Base-by-base conservation (phyloP, 768 basidiomycete species). In the Cantharellus anzutake region DNA sequence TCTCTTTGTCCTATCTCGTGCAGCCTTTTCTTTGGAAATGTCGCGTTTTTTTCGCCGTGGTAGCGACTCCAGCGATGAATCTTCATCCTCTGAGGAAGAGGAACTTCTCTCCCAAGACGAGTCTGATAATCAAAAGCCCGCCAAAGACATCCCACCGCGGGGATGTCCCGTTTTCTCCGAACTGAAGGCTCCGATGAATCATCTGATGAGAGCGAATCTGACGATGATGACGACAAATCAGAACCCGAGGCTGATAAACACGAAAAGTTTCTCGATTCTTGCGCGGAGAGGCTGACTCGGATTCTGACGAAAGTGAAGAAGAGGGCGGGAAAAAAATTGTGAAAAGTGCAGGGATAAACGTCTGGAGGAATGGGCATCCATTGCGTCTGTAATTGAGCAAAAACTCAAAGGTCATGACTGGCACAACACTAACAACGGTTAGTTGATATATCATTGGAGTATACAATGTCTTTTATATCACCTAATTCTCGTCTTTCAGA, bases 371-470 rank as follows among this genome's bases (percentile, higher is more conserved):
- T 93, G 98, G 81, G 93, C 97, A 70, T 81, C 81, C 1, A 85
- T 84, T 2, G 88, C 89, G 59, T 92, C 85, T 72, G 76, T 76
- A 53, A 96, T 98, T 74, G 89, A 94, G 53, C 98, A 99, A 68
- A 92, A 84, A 20, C 75, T 87, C 63, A 94, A 88, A 76, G 93
- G 94, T 65, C 94, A 93, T 66, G 92, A 99, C 72, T 99, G 96
- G 96, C 82, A 84, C 35, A 81, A 80, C 38, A 93, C 91, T 66
- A 89, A 86, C 29, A 83, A 79, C 61, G 93, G 93, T 91, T 65
- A 60, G 80, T 70, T 53, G 7, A 39, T 41, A 35, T n/a, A 44
- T 39, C 52, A 29, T 48, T 48, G 11, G 44, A 48, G 11, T 48
- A 29, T 29, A 11, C 1, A 48, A 48, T 48, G 11, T 29, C 29